A percentile compares a stretch with the other conserved stretches of the same genome.
These are phyloP conservation scores for Talaromyces sp. DNA, from an alignment of 2,329 filamentous ascomycete species.

Conservation along the genomic window DNA sequence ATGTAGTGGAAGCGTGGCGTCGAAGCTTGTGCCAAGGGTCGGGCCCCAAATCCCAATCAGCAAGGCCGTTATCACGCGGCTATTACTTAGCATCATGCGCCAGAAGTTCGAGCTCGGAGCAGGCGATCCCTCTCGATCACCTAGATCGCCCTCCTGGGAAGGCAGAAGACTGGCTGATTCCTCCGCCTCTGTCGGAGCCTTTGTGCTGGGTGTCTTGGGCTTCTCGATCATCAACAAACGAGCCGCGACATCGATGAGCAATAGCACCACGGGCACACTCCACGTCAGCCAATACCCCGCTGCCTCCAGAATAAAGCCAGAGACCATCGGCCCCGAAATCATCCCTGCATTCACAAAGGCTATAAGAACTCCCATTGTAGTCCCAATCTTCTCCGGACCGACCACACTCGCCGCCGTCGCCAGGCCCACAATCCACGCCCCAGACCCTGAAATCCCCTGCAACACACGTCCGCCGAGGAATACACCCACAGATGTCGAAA, in stretches of 20 bases:
- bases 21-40: conserved; percentile 51
- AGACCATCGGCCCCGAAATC: conserved; percentile 22
- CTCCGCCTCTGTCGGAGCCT: background rate
- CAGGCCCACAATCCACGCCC: conserved; percentile 28
- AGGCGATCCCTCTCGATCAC: background rate
- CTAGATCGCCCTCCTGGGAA: background rate
- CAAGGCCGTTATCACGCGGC: conserved; percentile 38
- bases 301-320: conserved; percentile 23
- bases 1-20: conserved; percentile 53
- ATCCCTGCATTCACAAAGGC: conserved; percentile 21
- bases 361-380: conserved; percentile 20
- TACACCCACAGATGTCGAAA: conserved; percentile 18
- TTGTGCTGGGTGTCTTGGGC: background rate
- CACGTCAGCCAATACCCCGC: conserved; percentile 26
- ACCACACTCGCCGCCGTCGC: conserved; percentile 25
- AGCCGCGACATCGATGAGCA: conserved; percentile 23
- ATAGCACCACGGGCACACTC: conserved; percentile 22
- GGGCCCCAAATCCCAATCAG: conserved; percentile 43
- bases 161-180: background rate
- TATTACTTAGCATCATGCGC: conserved; percentile 37
- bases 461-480: conserved; percentile 24
- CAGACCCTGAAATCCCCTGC: conserved; percentile 24
- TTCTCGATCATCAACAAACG: conserved; percentile 26
- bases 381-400: conserved; percentile 21
- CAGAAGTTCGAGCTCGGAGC: conserved; percentile 20